Percentiles rank a stretch among this genome's conserved stretches.
Conservation (phyloP, 208 protist species). For the Acanthamoeba royreba region DNA sequence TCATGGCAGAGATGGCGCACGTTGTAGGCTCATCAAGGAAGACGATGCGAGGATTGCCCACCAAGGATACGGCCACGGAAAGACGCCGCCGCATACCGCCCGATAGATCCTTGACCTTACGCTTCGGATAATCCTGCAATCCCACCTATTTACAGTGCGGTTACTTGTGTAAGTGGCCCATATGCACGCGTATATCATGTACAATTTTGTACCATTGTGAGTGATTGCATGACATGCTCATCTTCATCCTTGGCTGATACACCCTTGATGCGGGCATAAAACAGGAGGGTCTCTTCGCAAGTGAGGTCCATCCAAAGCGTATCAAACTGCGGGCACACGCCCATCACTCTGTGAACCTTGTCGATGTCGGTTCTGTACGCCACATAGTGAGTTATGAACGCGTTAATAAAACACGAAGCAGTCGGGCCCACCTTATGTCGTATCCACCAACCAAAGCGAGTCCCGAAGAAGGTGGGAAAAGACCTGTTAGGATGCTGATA, state of each 20-base stretch:
- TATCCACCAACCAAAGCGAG: background rate
- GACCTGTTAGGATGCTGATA: slow-evolving; percentile 65
- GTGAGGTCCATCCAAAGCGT: slow-evolving; percentile 66
- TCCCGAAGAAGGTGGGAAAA: slow-evolving; percentile 41
- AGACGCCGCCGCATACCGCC: slow-evolving; percentile 79
- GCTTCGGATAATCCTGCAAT: background rate
- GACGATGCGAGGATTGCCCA: slow-evolving; percentile 70
- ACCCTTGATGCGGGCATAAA: slow-evolving; percentile 66
- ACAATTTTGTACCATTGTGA: background rate
- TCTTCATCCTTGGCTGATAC: background rate
- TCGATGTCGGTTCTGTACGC: slow-evolving; percentile 44
- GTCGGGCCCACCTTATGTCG: background rate
- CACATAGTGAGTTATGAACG: background rate
- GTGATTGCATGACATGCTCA: background rate
- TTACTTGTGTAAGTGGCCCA: background rate
- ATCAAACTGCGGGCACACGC: slow-evolving; percentile 58
- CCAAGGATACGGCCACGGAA: slow-evolving; percentile 73
- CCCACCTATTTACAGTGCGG: background rate
- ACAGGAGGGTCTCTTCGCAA: slow-evolving; percentile 59
- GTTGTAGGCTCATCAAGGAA: slow-evolving; percentile 80
- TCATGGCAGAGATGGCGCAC: background rate
- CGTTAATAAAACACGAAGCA: background rate
- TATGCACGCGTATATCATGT: too few relatives aligned
- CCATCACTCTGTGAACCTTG: slow-evolving; percentile 47
- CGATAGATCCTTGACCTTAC: slow-evolving; percentile 45